These are phyloP conservation scores for Adiantum capillusveneris DNA, from an alignment of 75 land plant genomes.

Conservation along the genomic window DNA sequence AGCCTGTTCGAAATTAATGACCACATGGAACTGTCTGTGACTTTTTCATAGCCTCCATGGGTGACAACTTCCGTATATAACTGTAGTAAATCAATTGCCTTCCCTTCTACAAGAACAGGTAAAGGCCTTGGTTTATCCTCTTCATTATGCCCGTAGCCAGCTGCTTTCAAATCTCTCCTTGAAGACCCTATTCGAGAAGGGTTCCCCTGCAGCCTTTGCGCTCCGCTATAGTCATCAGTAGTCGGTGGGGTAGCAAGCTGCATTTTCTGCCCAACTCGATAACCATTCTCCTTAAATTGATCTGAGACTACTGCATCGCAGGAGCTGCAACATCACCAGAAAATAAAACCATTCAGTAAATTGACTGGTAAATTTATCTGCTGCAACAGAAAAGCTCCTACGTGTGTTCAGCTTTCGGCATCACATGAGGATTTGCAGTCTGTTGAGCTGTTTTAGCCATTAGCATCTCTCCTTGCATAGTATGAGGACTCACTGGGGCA, in stretches of 20 bases:
- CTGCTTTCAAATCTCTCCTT: not conserved
- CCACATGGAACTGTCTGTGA: constrained; percentile 26
- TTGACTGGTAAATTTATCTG: no score
- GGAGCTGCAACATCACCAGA: no score
- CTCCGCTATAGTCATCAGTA: constrained; percentile 1
- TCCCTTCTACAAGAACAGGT: constrained; percentile 25
- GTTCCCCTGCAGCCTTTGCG: not conserved
- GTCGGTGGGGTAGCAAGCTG: not conserved
- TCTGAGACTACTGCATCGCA: no score
- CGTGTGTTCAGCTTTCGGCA: no score
- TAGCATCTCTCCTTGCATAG: no score
- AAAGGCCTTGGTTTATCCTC: constrained; percentile 13
- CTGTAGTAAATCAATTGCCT: constrained; percentile 18
- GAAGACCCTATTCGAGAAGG: not conserved
- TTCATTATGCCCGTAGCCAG: not conserved
- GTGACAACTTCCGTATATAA: constrained; percentile 11
- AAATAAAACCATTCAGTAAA: no score
- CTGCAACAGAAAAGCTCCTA: no score
- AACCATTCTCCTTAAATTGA: no score
- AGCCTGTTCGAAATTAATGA: constrained; percentile 20
- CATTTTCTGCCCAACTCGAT: not conserved
- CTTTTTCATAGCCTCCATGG: constrained; percentile 29
- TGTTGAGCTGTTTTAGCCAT: no score
- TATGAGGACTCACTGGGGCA: no score
- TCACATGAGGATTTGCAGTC: no score